Conservation (phyloP, 2,329 filamentous ascomycete species). For the Lachnellula willkommii region DNA sequence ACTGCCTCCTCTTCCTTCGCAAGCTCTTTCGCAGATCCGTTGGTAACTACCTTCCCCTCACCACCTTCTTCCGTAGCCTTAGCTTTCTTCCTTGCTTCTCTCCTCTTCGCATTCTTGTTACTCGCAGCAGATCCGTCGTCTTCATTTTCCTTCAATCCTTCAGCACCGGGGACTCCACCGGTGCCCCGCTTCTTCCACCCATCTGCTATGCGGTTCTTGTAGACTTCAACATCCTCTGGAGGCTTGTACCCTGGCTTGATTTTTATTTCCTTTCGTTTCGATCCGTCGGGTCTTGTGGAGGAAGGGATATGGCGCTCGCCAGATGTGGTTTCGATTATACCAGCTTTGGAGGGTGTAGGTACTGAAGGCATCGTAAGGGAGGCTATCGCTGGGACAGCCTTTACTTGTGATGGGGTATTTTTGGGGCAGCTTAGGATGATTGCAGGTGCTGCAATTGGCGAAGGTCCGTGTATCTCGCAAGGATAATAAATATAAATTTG, state of each 20-base stretch:
- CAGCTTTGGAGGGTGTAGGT: constrained; percentile 51
- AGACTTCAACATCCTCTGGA: constrained; percentile 91
- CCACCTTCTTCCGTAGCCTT: constrained; percentile 35
- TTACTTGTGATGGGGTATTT: not conserved
- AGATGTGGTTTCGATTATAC: constrained; percentile 67
- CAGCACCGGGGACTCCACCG: constrained; percentile 71
- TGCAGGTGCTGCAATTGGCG: not conserved
- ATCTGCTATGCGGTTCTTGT: constrained; percentile 88
- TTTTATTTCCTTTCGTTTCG: constrained; percentile 88
- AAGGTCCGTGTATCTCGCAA: not conserved
- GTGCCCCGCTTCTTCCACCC: constrained; percentile 71
- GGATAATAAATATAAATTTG: not conserved
- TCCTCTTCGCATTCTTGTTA: constrained; percentile 83
- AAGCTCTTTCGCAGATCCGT: constrained; percentile 18
- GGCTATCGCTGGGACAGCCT: not conserved
- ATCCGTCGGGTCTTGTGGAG: constrained; percentile 80
- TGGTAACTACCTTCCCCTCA: constrained; percentile 38
- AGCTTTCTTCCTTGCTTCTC: constrained; percentile 60
- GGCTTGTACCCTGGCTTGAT: constrained; percentile 90
- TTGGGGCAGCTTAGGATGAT: not conserved
- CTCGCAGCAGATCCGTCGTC: constrained; percentile 47
- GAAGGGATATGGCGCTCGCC: constrained; percentile 87
- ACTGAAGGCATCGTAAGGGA: constrained; percentile 33
- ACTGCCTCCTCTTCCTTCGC: constrained; percentile 39
- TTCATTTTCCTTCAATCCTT: constrained; percentile 44